Evolutionary conservation across 1,139 yeast genomes (phyloP).

Genomic region (Blastobotrys proliferans): DNA sequence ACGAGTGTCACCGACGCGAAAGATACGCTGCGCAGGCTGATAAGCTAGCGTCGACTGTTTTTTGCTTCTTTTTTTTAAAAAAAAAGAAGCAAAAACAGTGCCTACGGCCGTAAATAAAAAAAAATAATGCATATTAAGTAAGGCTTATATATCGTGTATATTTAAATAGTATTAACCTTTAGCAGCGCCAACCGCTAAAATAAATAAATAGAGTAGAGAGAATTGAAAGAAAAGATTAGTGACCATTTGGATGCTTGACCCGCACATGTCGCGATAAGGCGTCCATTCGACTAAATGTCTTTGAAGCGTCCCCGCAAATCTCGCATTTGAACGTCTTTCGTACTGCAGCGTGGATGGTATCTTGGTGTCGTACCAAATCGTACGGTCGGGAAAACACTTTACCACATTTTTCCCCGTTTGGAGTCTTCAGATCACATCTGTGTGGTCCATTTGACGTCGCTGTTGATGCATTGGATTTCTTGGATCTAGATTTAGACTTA

Average conservation of each 20-base stretch:
- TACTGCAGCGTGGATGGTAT: constrained; percentile 88
- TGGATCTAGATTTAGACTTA: not conserved
- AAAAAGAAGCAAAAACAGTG: too few species aligned
- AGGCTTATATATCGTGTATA: too few species aligned
- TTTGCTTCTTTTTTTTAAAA: too few species aligned
- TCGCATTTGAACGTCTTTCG: constrained; percentile 84
- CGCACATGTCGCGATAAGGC: constrained; percentile 91
- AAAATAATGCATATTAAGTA: too few species aligned
- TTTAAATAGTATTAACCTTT: too few species aligned
- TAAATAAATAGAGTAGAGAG: not conserved
- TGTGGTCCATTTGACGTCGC: constrained; percentile 35
- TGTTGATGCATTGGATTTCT: not conserved
- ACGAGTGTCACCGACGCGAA: too few species aligned
- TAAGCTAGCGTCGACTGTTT: too few species aligned
- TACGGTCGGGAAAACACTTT: constrained; percentile 91
- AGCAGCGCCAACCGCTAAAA: too few species aligned
- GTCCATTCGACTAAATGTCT: constrained; percentile 90
- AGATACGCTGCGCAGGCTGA: too few species aligned
- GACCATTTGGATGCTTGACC: constrained; percentile 57
- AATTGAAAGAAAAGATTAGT: constrained; percentile 7
- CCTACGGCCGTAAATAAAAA: too few species aligned
- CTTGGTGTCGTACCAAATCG: constrained; percentile 91
- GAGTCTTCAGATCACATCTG: constrained; percentile 56
- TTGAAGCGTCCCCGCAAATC: constrained; percentile 67
- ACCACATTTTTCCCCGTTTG: constrained; percentile 60